These are phyloP conservation scores for Copromyces sp. DNA, from an alignment of 495 filamentous ascomycete genomes.

Conservation along the genomic window DNA sequence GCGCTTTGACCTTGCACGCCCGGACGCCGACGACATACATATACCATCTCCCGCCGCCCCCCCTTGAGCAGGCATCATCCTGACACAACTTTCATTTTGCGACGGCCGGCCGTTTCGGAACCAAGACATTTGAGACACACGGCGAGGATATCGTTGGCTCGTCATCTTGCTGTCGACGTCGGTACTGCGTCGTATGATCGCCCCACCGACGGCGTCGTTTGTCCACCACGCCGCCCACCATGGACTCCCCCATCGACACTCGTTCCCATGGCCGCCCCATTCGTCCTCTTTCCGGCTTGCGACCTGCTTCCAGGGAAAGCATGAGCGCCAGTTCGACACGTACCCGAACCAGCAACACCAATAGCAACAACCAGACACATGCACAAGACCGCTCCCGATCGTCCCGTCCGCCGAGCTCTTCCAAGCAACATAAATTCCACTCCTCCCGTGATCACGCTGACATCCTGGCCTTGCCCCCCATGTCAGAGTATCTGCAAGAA, in stretches of 20 bases:
- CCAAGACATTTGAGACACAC: neutral
- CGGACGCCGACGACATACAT: neutral
- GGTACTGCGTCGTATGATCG: conserved; percentile 2
- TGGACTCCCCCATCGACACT: conserved; percentile 13
- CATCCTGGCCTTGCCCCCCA: conserved; percentile 18
- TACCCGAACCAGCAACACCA: conserved; percentile 31
- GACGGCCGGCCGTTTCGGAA: neutral
- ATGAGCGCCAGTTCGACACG: conserved; percentile 24
- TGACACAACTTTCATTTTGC: neutral
- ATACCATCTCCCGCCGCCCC: neutral
- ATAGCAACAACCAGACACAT: conserved; percentile 22
- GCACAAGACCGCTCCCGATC: conserved; percentile 14
- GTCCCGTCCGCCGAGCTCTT: conserved; percentile 1
- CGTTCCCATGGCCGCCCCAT: conserved; percentile 14
- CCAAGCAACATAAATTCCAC: conserved; percentile 18
- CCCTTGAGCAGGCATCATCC: neutral
- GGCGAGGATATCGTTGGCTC: neutral
- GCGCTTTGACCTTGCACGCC: neutral
- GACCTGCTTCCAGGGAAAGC: conserved; percentile 32
- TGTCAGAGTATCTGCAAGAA: conserved; percentile 41
- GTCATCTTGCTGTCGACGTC: neutral
- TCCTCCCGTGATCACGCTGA: conserved; percentile 24
- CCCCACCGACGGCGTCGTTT: conserved; percentile 9
- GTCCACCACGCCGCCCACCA: conserved; percentile 9
- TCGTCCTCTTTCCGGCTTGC: conserved; percentile 20